Evolutionary conservation across 2,329 filamentous ascomycete genomes (phyloP).

Genomic region (Chrysoporthe puriensis): DNA sequence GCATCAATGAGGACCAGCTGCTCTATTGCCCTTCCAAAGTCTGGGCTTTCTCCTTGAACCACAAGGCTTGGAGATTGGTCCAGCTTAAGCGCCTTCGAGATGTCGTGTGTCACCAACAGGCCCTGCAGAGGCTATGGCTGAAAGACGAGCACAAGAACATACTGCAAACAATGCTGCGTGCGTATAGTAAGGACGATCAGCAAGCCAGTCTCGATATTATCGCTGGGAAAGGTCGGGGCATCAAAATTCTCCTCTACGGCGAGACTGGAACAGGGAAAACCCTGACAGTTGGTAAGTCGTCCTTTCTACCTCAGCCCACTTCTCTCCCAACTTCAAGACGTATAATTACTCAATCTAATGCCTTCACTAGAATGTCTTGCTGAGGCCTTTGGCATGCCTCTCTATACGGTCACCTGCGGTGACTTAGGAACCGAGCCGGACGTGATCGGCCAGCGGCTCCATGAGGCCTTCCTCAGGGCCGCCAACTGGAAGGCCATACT

Average conservation of each 20-base stretch:
- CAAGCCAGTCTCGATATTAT: not conserved
- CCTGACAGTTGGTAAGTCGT: not conserved
- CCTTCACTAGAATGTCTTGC: not conserved
- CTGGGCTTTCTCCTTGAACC: not conserved
- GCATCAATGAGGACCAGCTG: not conserved
- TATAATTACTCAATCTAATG: not conserved
- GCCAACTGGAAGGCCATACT: not conserved
- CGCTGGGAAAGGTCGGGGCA: not conserved
- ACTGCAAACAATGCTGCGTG: not conserved
- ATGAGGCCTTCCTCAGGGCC: not conserved
- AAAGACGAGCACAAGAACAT: accelerated
- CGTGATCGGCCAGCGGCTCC: not conserved
- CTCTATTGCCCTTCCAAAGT: not conserved
- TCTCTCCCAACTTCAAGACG: not conserved
- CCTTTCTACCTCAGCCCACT: not conserved
- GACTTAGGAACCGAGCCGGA: not conserved
- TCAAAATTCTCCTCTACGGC: not conserved
- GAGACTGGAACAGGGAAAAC: not conserved
- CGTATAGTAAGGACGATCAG: not conserved
- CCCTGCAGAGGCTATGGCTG: not conserved
- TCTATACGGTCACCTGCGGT: not conserved
- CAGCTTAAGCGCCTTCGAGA: not conserved
- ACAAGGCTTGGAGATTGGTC: not conserved
- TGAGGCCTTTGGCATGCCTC: not conserved
- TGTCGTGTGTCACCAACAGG: not conserved